Evolutionary conservation across 192 early-diverging fungal genomes (phyloP).

Genomic region (Coemansia sp.): DNA sequence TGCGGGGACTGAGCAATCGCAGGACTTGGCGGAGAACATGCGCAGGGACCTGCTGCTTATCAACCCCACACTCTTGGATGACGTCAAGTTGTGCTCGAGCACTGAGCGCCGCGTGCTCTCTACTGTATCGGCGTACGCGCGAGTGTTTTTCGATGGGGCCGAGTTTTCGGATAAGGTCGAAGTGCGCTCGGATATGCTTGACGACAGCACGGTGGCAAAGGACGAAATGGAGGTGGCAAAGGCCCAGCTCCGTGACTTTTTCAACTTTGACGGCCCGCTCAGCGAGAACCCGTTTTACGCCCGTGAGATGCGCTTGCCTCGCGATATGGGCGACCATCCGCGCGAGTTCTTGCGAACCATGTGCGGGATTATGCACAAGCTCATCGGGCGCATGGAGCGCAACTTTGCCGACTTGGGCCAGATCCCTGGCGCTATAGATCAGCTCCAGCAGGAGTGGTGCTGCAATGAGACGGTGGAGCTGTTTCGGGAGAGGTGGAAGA

Average conservation of each 20-base stretch:
- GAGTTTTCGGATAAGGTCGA: constrained; percentile 56
- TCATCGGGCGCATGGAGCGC: constrained; percentile 72
- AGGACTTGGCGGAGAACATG: constrained; percentile 89
- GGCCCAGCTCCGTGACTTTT: constrained; percentile 64
- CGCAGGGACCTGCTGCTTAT: constrained; percentile 89
- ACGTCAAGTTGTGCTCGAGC: constrained; percentile 81
- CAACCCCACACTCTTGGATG: constrained; percentile 80
- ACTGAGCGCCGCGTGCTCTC: constrained; percentile 86
- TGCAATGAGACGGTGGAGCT: constrained; percentile 81
- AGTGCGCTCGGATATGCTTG: constrained; percentile 88
- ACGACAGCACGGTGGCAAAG: constrained; percentile 93
- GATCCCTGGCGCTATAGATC: constrained; percentile 54
- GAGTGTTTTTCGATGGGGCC: constrained; percentile 53
- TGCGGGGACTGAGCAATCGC: constrained; percentile 82
- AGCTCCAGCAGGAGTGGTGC: constrained; percentile 78
- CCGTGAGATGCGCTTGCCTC: constrained; percentile 25
- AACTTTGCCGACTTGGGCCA: constrained; percentile 62
- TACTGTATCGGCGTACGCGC: constrained; percentile 67
- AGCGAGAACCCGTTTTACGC: constrained; percentile 26
- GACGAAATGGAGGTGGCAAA: constrained; percentile 90
- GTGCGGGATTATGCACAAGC: constrained; percentile 62
- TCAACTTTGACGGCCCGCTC: constrained; percentile 52
- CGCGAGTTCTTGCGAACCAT: constrained; percentile 63
- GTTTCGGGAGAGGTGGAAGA: constrained; percentile 95
- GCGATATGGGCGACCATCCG: constrained; percentile 36